Conservation (phyloP, 495 filamentous ascomycete genomes). For the Aspergillus cavernicola region DNA sequence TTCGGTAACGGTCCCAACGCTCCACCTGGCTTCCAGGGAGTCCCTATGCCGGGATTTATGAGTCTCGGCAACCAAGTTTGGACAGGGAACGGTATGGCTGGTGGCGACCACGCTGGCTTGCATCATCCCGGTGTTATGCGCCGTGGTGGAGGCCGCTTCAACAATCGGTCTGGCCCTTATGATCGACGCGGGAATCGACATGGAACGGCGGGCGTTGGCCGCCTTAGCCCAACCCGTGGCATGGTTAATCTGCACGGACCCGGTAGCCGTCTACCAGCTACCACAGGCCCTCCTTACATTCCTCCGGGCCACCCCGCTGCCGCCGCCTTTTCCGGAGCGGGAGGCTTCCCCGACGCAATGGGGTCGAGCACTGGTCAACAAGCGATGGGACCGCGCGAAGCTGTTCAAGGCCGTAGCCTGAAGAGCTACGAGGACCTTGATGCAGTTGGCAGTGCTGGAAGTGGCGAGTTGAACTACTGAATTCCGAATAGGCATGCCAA, state of each 20-base stretch:
- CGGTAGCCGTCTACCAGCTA: slow-evolving; percentile 34
- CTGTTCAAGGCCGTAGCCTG: slow-evolving; percentile 82
- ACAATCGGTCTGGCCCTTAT: slow-evolving; percentile 54
- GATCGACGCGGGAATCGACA: slow-evolving; percentile 49
- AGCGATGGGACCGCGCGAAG: slow-evolving; percentile 75
- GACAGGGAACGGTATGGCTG: slow-evolving; percentile 42
- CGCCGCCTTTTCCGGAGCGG: slow-evolving; percentile 36
- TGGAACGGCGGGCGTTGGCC: slow-evolving; percentile 24
- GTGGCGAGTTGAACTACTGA: slow-evolving; percentile 62
- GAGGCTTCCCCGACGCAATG: slow-evolving; percentile 44
- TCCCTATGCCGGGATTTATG: slow-evolving; percentile 48
- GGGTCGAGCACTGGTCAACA: slow-evolving; percentile 58
- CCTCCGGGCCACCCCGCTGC: slow-evolving; percentile 43
- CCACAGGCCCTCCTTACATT: slow-evolving; percentile 34
- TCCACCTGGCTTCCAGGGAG: slow-evolving; percentile 29
- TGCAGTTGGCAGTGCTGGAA: slow-evolving; percentile 56
- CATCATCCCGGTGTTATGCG: slow-evolving; percentile 60
- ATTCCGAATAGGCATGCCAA: neutral
- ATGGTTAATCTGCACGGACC: slow-evolving; percentile 34
- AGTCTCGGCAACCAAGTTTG: slow-evolving; percentile 50
- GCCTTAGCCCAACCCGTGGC: slow-evolving; percentile 41
- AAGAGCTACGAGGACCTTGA: slow-evolving; percentile 98
- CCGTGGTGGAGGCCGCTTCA: slow-evolving; percentile 49
- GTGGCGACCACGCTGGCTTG: slow-evolving; percentile 35
- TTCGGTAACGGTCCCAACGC: slow-evolving; percentile 32